Evolutionary conservation across 2,329 filamentous ascomycete genomes (phyloP), one percentile per base, ranked within the genome.

Genomic region (Aotearoamyces nothofagi): DNA sequence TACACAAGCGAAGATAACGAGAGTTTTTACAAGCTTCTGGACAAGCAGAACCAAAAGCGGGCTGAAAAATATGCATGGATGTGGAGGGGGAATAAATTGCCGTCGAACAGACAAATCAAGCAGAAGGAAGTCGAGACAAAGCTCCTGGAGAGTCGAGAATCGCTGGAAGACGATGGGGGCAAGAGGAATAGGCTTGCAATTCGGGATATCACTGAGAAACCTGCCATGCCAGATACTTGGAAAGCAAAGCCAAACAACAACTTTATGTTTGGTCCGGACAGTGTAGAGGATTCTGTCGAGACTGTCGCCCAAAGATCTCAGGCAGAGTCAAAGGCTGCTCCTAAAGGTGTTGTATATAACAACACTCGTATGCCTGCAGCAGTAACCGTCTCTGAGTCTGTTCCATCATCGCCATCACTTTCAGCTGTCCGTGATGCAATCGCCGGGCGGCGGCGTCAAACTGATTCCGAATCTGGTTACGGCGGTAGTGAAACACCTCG

Each of bases 1-100:
- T 96, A 94, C 55, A 98, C 87, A 1, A 93, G 83, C 46, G 90
- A 98, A 53, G 90, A 98, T 51, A 96, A 96, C 47, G 90, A 94
- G 49, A 92, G 81, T 42, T 96, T 98, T 58, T 92, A 93, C 53
- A 78, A 77, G 42, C 63, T 98, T 2, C 60, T 96, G 15, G 90
- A 98, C 55, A 80, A 76, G 45, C 83, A 94, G 46, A 98, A 94
- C 46, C 66, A 75, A 36, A 87, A 84, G 50, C 70, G 66, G 28
- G 76, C 79, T 1, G 77, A 86, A 45, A 92, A 87, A 44, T 80
- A 93, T 46, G 73, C 74, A 1, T 94, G 87, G 79, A 61, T 96
- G 25, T 92, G 84, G 73, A 67, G 72, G 7, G 80, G 75, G 15
- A 94, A 86, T 55, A 87, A 87, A 49, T 68, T 94, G 52, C 78